These are phyloP conservation scores for Mycocentrospora acerina DNA, from an alignment of 2,329 filamentous ascomycete genomes.

Conservation along the genomic window DNA sequence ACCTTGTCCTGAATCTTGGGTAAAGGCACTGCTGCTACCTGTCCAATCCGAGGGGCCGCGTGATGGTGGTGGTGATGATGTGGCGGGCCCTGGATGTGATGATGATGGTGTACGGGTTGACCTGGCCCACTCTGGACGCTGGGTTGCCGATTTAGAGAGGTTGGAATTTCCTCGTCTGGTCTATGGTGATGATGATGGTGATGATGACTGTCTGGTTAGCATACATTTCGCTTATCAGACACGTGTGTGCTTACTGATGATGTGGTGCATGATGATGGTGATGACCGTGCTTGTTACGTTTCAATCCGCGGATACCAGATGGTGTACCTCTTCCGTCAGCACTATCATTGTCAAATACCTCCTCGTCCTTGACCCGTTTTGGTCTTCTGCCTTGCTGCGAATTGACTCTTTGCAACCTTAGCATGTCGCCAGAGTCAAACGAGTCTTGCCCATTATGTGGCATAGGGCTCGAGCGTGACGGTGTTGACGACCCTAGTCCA, in stretches of 20 bases:
- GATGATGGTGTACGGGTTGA: slow-evolving; percentile 38
- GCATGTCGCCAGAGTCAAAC: slow-evolving; percentile 31
- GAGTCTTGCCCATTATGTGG: slow-evolving; percentile 33
- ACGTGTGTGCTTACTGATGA: slow-evolving; percentile 51
- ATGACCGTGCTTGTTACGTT: slow-evolving; percentile 58
- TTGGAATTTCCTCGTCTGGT: slow-evolving; percentile 51
- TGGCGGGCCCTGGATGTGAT: slow-evolving; percentile 42
- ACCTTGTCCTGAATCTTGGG: slow-evolving; percentile 67
- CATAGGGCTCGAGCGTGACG: slow-evolving; percentile 54
- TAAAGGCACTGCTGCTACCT: slow-evolving; percentile 24
- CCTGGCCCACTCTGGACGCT: slow-evolving; percentile 34
- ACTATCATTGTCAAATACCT: slow-evolving; percentile 67
- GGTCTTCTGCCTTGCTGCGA: slow-evolving; percentile 41
- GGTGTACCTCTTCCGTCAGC: slow-evolving; percentile 64
- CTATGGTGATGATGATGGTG: slow-evolving; percentile 60
- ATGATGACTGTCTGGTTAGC: slow-evolving; percentile 44
- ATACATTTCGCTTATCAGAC: slow-evolving; percentile 3
- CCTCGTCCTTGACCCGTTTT: slow-evolving; percentile 76
- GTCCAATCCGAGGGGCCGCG: slow-evolving; percentile 30
- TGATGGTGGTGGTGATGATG: slow-evolving; percentile 38
- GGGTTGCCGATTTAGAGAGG: slow-evolving; percentile 18
- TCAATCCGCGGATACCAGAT: slow-evolving; percentile 64
- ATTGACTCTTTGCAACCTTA: slow-evolving; percentile 36
- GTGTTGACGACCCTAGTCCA: slow-evolving; percentile 61
- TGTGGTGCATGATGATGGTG: slow-evolving; percentile 60